phyloP scores from a whole-genome alignment of 1,139 yeast genomes.

The Pneumocystis oryctolagi region DNA sequence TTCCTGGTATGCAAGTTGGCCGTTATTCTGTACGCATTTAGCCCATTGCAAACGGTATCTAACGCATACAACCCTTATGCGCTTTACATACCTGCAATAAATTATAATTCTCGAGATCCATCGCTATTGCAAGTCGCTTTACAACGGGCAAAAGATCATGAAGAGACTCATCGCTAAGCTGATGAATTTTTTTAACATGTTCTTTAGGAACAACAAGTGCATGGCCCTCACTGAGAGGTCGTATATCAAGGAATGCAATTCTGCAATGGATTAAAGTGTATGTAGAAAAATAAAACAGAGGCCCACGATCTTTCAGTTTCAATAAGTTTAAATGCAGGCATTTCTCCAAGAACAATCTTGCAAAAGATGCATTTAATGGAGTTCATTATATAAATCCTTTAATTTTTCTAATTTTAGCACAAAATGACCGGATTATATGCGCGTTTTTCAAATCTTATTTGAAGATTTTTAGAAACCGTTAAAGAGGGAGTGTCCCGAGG shows the following conservation, averaged over 20 bases:
- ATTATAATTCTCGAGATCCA: slow-evolving; percentile 68
- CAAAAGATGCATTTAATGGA: slow-evolving; percentile 58
- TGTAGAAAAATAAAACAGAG: neutral
- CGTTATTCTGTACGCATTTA: slow-evolving; percentile 46
- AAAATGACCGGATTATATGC: neutral
- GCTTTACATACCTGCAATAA: slow-evolving; percentile 33
- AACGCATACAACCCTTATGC: neutral
- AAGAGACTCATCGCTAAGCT: slow-evolving; percentile 78
- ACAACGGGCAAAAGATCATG: slow-evolving; percentile 75
- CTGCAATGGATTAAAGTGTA: slow-evolving; percentile 18
- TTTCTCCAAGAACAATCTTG: slow-evolving; percentile 71
- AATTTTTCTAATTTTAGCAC: neutral
- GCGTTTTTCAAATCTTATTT: no score
- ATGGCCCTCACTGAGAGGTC: slow-evolving; percentile 82
- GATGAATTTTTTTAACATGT: slow-evolving; percentile 85
- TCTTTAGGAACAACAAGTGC: slow-evolving; percentile 68
- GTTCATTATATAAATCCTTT: neutral
- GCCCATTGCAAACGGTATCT: neutral
- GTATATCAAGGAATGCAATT: slow-evolving; percentile 79
- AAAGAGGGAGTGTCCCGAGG: neutral
- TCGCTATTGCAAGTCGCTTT: slow-evolving; percentile 62
- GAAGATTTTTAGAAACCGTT: neutral
- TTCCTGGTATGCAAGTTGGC: slow-evolving; percentile 75
- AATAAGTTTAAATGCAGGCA: slow-evolving; percentile 74
- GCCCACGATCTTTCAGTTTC: slow-evolving; percentile 49